A percentile compares a stretch with the other conserved stretches of the same genome.
Evolutionary conservation across 768 basidiomycete species (phyloP).

Genomic region (Tubosaeta brunneosetosa): DNA sequence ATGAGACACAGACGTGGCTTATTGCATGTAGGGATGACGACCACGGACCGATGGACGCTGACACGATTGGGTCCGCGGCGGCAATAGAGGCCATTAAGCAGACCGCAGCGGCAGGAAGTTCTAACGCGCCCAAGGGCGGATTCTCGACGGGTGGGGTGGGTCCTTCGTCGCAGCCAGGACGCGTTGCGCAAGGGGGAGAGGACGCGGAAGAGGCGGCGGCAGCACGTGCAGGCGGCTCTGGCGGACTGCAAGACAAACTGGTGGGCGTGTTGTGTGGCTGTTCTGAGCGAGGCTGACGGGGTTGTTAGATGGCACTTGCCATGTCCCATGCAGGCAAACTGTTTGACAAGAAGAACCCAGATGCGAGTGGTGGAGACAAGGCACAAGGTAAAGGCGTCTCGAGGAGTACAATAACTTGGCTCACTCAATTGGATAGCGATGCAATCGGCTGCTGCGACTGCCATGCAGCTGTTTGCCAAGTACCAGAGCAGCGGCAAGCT

Average conservation of each 20-base stretch:
- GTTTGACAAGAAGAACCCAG: slow-evolving; percentile 31
- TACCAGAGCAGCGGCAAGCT: slow-evolving; percentile 24
- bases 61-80: slow-evolving; percentile 27
- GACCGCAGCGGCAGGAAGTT: slow-evolving; percentile 10
- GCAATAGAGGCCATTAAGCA: slow-evolving; percentile 31
- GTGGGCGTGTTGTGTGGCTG: slow-evolving; percentile 10
- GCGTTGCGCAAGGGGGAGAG: neutral
- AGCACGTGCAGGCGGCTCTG: slow-evolving; percentile 1
- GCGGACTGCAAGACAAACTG: slow-evolving; percentile 29
- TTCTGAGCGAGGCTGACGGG: neutral
- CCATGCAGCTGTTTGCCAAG: slow-evolving; percentile 25
- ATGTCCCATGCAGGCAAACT: slow-evolving; percentile 31
- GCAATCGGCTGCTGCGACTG: slow-evolving; percentile 29
- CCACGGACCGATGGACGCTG: slow-evolving; percentile 23
- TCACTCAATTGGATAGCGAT: slow-evolving; percentile 17
- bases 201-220: slow-evolving; percentile 4
- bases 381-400: slow-evolving; percentile 19
- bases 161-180: slow-evolving; percentile 1
- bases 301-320: slow-evolving; percentile 23
- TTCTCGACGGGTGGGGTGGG: slow-evolving; percentile 5
- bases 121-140: slow-evolving; percentile 17
- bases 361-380: slow-evolving; percentile 19
- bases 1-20: neutral
- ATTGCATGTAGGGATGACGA: slow-evolving; percentile 10
- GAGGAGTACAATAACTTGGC: neutral